A percentile compares a stretch with the other conserved stretches of the same genome.
Conservation (phyloP, 2,329 filamentous ascomycete species). For the Dothiorella sarmentorum region DNA sequence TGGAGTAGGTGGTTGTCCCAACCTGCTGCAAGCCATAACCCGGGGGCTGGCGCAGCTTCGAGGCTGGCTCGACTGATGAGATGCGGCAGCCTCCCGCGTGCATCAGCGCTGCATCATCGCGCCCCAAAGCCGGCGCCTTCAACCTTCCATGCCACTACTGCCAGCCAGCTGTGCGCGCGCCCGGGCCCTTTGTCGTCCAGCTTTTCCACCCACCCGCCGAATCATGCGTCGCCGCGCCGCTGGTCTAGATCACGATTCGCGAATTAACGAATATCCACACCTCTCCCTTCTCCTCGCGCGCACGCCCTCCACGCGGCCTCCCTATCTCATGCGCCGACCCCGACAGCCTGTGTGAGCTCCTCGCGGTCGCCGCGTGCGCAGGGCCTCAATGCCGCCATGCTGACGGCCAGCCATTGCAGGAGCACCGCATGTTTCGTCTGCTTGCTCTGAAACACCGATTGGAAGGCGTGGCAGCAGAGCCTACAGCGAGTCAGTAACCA, state of each 20-base stretch:
- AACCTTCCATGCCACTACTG: no score
- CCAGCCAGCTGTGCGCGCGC: neutral
- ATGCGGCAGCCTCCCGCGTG: constrained; percentile 7
- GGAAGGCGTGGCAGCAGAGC: constrained; percentile 69
- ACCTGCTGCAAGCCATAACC: neutral
- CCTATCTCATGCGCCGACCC: constrained; percentile 8
- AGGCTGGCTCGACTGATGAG: constrained; percentile 1
- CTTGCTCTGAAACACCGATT: constrained; percentile 62
- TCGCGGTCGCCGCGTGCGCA: neutral
- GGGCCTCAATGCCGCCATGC: neutral
- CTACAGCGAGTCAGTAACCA: constrained; percentile 39
- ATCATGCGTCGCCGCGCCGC: neutral
- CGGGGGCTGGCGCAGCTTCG: constrained; percentile 8
- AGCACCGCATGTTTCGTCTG: constrained; percentile 66
- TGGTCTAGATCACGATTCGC: constrained; percentile 15
- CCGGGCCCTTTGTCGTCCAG: neutral
- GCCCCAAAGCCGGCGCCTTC: no score
- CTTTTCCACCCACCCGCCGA: neutral
- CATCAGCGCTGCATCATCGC: constrained; percentile 8
- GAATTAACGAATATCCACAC: constrained; percentile 5
- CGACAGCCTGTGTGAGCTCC: neutral
- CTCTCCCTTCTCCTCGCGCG: neutral
- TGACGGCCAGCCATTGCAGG: constrained; percentile 61
- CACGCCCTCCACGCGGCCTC: constrained; percentile 3
- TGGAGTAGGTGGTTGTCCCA: no score